phyloP scores from a whole-genome alignment of 202 grass and related monocot genomes.

The Eragrostis tef region DNA sequence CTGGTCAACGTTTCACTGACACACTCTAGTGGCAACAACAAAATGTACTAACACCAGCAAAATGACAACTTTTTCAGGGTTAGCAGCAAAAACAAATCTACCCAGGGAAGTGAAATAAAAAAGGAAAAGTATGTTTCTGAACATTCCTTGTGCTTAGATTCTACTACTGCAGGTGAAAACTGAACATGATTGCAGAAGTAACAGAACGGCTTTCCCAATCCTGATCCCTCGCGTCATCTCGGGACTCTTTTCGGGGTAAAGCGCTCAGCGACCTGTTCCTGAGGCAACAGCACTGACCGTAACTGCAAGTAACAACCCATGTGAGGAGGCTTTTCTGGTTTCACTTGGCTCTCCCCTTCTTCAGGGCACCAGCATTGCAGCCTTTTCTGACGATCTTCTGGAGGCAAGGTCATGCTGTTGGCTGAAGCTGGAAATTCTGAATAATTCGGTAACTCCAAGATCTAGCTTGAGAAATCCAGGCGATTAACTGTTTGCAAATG shows the following conservation, averaged over 20 bases:
- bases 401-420: slow-evolving; percentile 29
- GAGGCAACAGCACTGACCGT: slow-evolving; percentile 36
- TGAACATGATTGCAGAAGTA: slow-evolving; percentile 34
- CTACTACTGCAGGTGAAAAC: slow-evolving; percentile 39
- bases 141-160: slow-evolving; percentile 43
- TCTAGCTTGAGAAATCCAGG: background rate
- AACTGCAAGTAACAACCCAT: slow-evolving; percentile 64
- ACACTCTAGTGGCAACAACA: background rate
- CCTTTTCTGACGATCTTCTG: slow-evolving; percentile 24
- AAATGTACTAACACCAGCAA: too few relatives aligned
- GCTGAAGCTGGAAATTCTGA: slow-evolving; percentile 33
- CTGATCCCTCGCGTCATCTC: slow-evolving; percentile 34
- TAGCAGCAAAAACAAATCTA: slow-evolving; percentile 21
- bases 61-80: background rate
- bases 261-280: slow-evolving; percentile 50
- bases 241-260: slow-evolving; percentile 27
- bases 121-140: background rate
- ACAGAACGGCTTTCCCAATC: slow-evolving; percentile 31
- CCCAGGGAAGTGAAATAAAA: background rate
- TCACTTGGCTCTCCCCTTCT: background rate
- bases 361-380: slow-evolving; percentile 5
- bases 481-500: background rate
- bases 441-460: background rate
- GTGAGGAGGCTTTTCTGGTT: slow-evolving; percentile 48
- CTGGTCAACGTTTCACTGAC: background rate